Percentiles rank a stretch among this genome's conserved stretches.
Evolutionary conservation across 129 eudicot species (phyloP).

Genomic region (Dittrichia graveolens): DNA sequence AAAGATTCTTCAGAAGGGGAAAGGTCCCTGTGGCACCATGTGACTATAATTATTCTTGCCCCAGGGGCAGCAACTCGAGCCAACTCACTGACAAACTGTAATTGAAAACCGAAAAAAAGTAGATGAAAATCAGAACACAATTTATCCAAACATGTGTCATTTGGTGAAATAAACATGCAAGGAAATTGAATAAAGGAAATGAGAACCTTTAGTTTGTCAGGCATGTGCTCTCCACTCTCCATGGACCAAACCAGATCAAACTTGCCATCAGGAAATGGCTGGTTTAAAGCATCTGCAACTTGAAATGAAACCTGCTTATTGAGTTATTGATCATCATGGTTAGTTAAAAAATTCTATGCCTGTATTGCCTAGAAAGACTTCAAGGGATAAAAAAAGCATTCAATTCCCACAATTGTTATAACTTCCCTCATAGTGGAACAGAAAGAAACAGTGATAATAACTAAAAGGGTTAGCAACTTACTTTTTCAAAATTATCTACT

Average conservation of each 20-base stretch:
- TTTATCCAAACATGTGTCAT: neutral
- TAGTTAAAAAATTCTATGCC: neutral
- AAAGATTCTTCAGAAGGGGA: slow-evolving; percentile 71
- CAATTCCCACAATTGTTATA: neutral
- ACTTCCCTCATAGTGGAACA: too few relatives aligned
- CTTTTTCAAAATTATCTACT: too few relatives aligned
- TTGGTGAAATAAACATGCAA: neutral
- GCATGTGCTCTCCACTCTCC: slow-evolving; percentile 99
- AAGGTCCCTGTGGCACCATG: slow-evolving; percentile 96
- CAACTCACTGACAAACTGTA: slow-evolving; percentile 84
- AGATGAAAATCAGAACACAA: slow-evolving; percentile 14
- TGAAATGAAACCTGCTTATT: slow-evolving; percentile 69
- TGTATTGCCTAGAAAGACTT: neutral
- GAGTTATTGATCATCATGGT: slow-evolving; percentile 20
- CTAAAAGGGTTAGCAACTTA: too few relatives aligned
- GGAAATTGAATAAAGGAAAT: too few relatives aligned
- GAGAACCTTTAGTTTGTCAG: slow-evolving; percentile 77
- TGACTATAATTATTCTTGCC: slow-evolving; percentile 81
- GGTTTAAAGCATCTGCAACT: slow-evolving; percentile 93
- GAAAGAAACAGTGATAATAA: too few relatives aligned
- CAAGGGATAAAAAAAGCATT: neutral
- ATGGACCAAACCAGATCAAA: slow-evolving; percentile 97
- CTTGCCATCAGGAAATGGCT: slow-evolving; percentile 88
- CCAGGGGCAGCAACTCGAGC: slow-evolving; percentile 97
- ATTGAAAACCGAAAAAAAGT: slow-evolving; percentile 22